Evolutionary conservation across 495 filamentous ascomycete species (phyloP).

Genomic region (Penicillium turbatum): DNA sequence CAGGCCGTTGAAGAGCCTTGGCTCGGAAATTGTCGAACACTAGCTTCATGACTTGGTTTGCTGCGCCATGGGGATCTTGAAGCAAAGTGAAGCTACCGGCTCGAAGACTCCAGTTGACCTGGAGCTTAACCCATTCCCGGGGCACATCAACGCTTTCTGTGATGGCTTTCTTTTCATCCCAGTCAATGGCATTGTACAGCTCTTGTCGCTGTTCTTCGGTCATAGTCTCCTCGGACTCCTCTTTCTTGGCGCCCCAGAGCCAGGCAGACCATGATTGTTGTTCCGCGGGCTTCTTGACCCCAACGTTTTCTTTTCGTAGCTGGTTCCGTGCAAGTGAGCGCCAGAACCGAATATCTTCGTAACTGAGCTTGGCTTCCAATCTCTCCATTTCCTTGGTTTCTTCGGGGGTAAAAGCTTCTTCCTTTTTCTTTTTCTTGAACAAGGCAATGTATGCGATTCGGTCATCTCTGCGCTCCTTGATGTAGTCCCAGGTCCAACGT

Average conservation of each 20-base stretch:
- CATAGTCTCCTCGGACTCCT: constrained; percentile 72
- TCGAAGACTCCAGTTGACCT: constrained; percentile 81
- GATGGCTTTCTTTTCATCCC: constrained; percentile 91
- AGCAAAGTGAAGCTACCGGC: constrained; percentile 93
- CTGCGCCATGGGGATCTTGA: constrained; percentile 75
- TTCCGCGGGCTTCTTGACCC: constrained; percentile 60
- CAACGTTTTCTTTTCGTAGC: constrained; percentile 88
- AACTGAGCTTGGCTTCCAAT: constrained; percentile 82
- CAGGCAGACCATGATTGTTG: constrained; percentile 82
- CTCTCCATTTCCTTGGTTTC: constrained; percentile 69
- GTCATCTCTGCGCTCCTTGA: constrained; percentile 86
- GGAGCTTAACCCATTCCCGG: constrained; percentile 83
- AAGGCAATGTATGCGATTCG: constrained; percentile 82
- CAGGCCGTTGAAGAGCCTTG: constrained; percentile 78
- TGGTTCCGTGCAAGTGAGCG: constrained; percentile 90
- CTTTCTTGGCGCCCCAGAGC: constrained; percentile 77
- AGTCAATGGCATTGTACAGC: constrained; percentile 94
- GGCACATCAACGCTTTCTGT: constrained; percentile 84
- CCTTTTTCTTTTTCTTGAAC: constrained; percentile 88
- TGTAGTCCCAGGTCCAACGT: constrained; percentile 91
- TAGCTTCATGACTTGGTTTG: constrained; percentile 76
- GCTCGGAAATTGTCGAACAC: constrained; percentile 93
- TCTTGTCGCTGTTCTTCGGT: constrained; percentile 94
- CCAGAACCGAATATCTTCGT: constrained; percentile 98
- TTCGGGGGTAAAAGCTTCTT: constrained; percentile 61